A percentile compares a stretch with the other conserved stretches of the same genome.
phyloP scores from a whole-genome alignment of 1,284 basidiomycete species.

The Cryptococcus wingfieldii region DNA sequence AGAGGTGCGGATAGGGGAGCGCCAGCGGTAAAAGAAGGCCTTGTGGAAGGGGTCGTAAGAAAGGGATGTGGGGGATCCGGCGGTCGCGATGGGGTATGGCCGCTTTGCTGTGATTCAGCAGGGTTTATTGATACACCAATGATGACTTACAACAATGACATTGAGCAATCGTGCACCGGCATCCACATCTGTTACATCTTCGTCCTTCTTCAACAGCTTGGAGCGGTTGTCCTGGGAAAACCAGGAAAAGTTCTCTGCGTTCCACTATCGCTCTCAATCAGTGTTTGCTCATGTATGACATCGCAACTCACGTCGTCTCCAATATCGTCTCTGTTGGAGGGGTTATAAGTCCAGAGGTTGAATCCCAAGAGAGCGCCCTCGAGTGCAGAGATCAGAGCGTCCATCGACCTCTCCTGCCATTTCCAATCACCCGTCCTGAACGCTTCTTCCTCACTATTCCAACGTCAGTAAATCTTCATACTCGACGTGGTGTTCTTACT shows the following conservation, averaged over 20 bases:
- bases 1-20: conserved; percentile 15
- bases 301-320: conserved; percentile 62
- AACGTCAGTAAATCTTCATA: conserved; percentile 6
- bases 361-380: conserved; percentile 70
- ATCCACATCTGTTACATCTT: conserved; percentile 63
- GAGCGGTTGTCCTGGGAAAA: conserved; percentile 58
- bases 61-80: conserved; percentile 38
- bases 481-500: conserved; percentile 55
- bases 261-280: conserved; percentile 58
- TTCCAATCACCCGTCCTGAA: conserved; percentile 69
- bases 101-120: conserved; percentile 24
- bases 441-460: conserved; percentile 62
- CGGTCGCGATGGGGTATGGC: conserved; percentile 46
- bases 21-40: conserved; percentile 31
- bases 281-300: not conserved
- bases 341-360: conserved; percentile 94
- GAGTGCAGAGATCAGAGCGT: conserved; percentile 72
- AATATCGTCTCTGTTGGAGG: conserved; percentile 67
- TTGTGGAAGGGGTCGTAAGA: conserved; percentile 28
- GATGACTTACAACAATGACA: conserved; percentile 58
- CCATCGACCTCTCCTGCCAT: conserved; percentile 83
- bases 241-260: conserved; percentile 93
- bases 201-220: conserved; percentile 36
- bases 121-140: too few relatives aligned
- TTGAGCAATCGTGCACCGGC: conserved; percentile 73